phyloP scores from a whole-genome alignment of 345 rosid genomes.

The Heritiera littoralis region DNA sequence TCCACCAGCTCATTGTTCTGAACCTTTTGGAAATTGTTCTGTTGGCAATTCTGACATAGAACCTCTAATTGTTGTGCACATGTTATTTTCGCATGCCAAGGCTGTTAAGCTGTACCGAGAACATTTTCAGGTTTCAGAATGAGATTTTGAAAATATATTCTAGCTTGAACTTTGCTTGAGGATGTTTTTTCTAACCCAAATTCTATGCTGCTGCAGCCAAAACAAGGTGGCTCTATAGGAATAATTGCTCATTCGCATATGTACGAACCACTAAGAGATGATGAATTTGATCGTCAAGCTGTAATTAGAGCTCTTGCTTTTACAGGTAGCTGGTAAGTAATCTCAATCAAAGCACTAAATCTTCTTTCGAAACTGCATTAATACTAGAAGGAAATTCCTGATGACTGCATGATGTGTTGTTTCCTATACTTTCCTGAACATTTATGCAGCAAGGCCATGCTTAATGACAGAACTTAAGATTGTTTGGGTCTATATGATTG shows the following conservation, averaged over 20 bases:
- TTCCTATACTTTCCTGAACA: not conserved
- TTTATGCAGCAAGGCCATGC: not conserved
- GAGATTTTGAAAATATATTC: not conserved
- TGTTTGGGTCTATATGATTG: not conserved
- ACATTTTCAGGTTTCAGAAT: slow-evolving; percentile 32
- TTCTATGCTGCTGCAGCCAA: slow-evolving; percentile 26
- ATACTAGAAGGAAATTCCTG: not conserved
- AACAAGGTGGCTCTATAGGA: slow-evolving; percentile 45
- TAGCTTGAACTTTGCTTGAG: not conserved
- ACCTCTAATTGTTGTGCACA: slow-evolving; percentile 37
- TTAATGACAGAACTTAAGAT: not conserved
- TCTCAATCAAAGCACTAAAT: not conserved
- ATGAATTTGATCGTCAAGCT: slow-evolving; percentile 38
- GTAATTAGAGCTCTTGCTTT: slow-evolving; percentile 38
- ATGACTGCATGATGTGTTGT: not conserved
- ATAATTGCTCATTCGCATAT: slow-evolving; percentile 25
- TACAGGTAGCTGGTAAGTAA: slow-evolving; percentile 32
- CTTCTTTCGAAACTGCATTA: not conserved
- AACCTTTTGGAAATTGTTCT: slow-evolving; percentile 46
- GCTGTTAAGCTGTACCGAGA: slow-evolving; percentile 42
- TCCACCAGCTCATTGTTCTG: slow-evolving; percentile 43
- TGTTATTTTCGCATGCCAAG: slow-evolving; percentile 41
- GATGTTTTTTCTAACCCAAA: not conserved
- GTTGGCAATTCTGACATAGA: slow-evolving; percentile 43
- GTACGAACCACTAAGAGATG: slow-evolving; percentile 42